Evolutionary conservation across 2,329 filamentous ascomycete species (phyloP).

Genomic region (Sodiomyces alkalinus): DNA sequence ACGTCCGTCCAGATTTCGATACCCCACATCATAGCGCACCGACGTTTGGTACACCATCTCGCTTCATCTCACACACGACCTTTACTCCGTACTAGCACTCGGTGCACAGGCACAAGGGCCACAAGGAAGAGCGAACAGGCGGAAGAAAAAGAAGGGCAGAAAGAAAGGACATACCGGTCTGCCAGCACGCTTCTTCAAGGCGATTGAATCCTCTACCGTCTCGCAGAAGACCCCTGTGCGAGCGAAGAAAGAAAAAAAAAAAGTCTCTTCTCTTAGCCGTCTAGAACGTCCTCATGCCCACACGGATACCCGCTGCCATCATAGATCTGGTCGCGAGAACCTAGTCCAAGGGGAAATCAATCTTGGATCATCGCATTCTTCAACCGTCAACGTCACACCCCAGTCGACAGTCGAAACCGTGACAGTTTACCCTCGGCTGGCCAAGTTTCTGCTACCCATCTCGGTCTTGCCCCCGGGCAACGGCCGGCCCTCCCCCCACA

Average conservation of each 20-base stretch:
- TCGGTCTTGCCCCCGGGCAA: conserved; percentile 22
- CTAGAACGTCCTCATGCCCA: conserved; percentile 21
- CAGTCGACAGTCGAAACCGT: not conserved
- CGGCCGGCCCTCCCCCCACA: conserved; percentile 8
- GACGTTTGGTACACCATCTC: conserved; percentile 7
- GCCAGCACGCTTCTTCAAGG: conserved; percentile 7
- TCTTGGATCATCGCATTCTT: conserved; percentile 14
- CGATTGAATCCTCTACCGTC: not conserved
- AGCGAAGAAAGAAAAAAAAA: too few species aligned
- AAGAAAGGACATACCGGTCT: conserved; percentile 2
- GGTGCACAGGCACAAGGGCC: too few species aligned
- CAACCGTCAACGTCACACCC: conserved; percentile 19
- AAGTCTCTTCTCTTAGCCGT: too few species aligned
- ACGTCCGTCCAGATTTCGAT: conserved; percentile 6
- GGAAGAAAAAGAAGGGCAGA: too few species aligned
- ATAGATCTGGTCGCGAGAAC: conserved; percentile 36
- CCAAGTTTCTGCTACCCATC: conserved; percentile 11
- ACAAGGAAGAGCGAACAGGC: too few species aligned
- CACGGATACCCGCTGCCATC: conserved; percentile 37
- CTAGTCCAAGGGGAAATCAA: conserved; percentile 28
- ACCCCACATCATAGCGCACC: conserved; percentile 4
- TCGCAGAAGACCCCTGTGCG: too few species aligned
- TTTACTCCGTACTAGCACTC: conserved; percentile 6
- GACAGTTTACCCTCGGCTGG: conserved; percentile 3
- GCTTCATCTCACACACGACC: conserved; percentile 5